Conservation (phyloP, 305 asterid genomes). For the Rubia peregrina region DNA sequence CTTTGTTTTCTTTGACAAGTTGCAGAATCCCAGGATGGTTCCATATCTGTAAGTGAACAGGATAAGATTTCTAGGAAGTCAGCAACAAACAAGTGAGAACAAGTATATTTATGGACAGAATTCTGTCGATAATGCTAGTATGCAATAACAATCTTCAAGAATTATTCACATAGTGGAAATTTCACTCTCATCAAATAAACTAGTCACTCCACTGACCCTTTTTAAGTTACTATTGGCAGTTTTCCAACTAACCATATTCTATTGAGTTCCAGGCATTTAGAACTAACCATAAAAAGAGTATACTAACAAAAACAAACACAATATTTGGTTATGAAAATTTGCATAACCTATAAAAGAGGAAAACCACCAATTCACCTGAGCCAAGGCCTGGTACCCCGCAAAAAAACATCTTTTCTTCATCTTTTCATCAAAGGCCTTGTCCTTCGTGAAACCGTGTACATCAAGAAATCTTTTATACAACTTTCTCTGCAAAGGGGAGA, state of each 20-base stretch:
- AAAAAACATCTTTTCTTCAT: conserved; percentile 73
- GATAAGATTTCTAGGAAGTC: not conserved
- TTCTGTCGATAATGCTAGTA: conserved; percentile 1
- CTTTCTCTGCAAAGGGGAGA: conserved; percentile 83
- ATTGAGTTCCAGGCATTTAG: not conserved
- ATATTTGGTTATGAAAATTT: not conserved
- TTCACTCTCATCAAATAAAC: not conserved
- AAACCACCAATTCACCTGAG: conserved; percentile 58
- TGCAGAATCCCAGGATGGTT: conserved; percentile 98
- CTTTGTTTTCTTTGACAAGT: conserved; percentile 75
- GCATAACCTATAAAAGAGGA: conserved; percentile 7
- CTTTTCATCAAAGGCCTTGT: conserved; percentile 73
- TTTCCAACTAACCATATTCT: not conserved
- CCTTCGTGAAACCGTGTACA: conserved; percentile 89
- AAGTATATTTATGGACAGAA: not conserved
- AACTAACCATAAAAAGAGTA: not conserved
- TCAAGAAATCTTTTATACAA: conserved; percentile 86
- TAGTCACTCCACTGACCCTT: not conserved
- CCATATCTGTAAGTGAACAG: conserved; percentile 62
- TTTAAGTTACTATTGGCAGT: not conserved
- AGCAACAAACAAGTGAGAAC: not conserved
- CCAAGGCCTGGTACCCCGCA: conserved; percentile 95
- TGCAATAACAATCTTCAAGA: not conserved
- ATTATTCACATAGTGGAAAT: not conserved
- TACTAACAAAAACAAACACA: not conserved